Conservation (phyloP, 345 rosid genomes). For the Microcos paniculata region DNA sequence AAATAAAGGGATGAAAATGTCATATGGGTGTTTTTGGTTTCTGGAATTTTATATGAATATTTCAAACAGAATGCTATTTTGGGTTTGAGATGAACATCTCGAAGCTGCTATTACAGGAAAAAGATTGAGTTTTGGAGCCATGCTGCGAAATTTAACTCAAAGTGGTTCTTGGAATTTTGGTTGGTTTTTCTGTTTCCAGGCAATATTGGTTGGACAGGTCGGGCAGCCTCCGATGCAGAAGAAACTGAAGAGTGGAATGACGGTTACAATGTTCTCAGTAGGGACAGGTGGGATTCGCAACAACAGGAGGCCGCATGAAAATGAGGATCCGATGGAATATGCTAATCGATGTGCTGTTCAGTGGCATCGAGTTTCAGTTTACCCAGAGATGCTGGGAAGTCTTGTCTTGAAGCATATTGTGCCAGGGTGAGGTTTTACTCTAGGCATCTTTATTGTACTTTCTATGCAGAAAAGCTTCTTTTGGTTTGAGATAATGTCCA, state of each 20-base stretch:
- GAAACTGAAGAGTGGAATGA: constrained; percentile 61
- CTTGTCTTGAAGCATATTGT: constrained; percentile 54
- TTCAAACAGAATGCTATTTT: background rate
- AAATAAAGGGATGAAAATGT: background rate
- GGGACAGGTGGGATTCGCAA: constrained; percentile 90
- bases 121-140: background rate
- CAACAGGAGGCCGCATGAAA: constrained; percentile 65
- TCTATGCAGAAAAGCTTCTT: background rate
- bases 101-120: background rate
- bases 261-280: constrained; percentile 59
- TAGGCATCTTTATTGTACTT: background rate
- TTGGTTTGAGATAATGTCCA: constrained; percentile 1
- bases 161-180: background rate
- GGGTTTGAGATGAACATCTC: background rate
- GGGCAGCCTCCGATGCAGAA: constrained; percentile 82
- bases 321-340: constrained; percentile 74
- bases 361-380: constrained; percentile 92
- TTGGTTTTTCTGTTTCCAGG: constrained; percentile 39
- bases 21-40: background rate
- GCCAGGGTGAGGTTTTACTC: constrained; percentile 72
- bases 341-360: constrained; percentile 67
- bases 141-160: background rate
- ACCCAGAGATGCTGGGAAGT: constrained; percentile 55
- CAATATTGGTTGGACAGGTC: constrained; percentile 87
- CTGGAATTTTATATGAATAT: background rate